These are phyloP conservation scores for Peterozyma xylosa DNA, from an alignment of 805 yeast genomes.

Conservation along the genomic window DNA sequence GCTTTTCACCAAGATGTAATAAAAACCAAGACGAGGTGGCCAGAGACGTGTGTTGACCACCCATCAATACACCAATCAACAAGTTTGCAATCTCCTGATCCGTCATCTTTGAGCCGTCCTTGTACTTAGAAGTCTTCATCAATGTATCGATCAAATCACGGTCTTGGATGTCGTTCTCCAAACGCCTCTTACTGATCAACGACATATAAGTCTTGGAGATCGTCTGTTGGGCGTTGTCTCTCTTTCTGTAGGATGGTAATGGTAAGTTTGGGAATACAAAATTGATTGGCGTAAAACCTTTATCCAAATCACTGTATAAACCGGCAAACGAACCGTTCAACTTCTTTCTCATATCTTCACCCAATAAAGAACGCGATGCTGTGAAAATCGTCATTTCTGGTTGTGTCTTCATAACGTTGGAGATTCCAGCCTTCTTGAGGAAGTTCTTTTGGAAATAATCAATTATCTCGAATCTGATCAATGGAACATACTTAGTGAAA, in stretches of 20 bases:
- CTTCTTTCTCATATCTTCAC: constrained; percentile 82
- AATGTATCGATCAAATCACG: constrained; percentile 87
- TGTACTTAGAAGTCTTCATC: constrained; percentile 76
- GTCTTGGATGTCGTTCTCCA: constrained; percentile 66
- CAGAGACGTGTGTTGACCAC: constrained; percentile 98
- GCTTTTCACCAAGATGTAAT: constrained; percentile 82
- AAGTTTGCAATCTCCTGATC: constrained; percentile 92
- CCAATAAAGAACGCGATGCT: constrained; percentile 85
- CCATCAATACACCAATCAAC: constrained; percentile 94
- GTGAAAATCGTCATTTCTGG: constrained; percentile 96
- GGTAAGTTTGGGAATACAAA: constrained; percentile 95
- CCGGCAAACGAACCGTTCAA: constrained; percentile 80
- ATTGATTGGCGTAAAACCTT: constrained; percentile 93
- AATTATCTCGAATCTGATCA: constrained; percentile 70
- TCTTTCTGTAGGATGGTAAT: constrained; percentile 63
- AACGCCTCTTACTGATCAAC: constrained; percentile 69
- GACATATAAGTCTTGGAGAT: constrained; percentile 77
- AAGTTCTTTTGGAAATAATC: constrained; percentile 59
- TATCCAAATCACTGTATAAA: constrained; percentile 85
- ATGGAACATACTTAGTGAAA: constrained; percentile 80
- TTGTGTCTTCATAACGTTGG: constrained; percentile 73
- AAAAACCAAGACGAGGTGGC: constrained; percentile 94
- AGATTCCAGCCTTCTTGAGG: constrained; percentile 36
- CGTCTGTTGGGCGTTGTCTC: constrained; percentile 82
- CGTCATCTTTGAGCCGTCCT: constrained; percentile 91